Percentiles rank a stretch among this genome's conserved stretches.
These are phyloP conservation scores for Pilobolus umbonatus DNA, from an alignment of 192 early-diverging fungal genomes.

Conservation along the genomic window DNA sequence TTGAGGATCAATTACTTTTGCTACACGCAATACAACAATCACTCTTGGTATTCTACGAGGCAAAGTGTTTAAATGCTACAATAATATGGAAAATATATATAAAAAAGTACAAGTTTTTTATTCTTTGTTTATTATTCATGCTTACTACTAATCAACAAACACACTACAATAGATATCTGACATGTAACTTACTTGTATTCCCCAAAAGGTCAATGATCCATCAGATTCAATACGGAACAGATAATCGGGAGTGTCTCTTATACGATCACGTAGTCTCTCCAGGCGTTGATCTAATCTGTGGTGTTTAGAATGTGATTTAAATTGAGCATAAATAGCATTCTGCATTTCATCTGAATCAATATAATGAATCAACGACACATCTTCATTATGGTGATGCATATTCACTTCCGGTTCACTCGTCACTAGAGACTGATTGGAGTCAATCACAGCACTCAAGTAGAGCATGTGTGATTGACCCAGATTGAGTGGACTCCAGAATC, in stretches of 20 bases:
- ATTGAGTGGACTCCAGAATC: slow-evolving; percentile 63
- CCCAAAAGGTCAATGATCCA: slow-evolving; percentile 76
- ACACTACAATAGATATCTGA: background rate
- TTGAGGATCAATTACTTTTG: slow-evolving; percentile 42
- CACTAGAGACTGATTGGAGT: slow-evolving; percentile 58
- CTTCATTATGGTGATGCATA: slow-evolving; percentile 8
- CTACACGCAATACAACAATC: slow-evolving; percentile 58
- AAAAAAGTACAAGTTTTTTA: background rate
- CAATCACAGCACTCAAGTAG: slow-evolving; percentile 64
- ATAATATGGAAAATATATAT: slow-evolving; percentile 1
- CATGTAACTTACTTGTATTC: slow-evolving; percentile 55
- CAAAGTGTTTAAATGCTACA: slow-evolving; percentile 55
- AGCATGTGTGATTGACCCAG: slow-evolving; percentile 48
- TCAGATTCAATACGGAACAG: slow-evolving; percentile 67
- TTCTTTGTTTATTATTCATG: background rate
- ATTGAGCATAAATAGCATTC: slow-evolving; percentile 31
- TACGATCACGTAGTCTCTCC: slow-evolving; percentile 50
- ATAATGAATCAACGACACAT: slow-evolving; percentile 54
- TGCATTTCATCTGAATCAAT: slow-evolving; percentile 51
- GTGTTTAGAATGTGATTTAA: slow-evolving; percentile 14
- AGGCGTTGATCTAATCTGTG: slow-evolving; percentile 37
- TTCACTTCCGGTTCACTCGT: slow-evolving; percentile 23
- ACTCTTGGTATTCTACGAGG: slow-evolving; percentile 66
- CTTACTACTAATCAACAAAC: too few relatives aligned
- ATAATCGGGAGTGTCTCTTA: slow-evolving; percentile 72